Evolutionary conservation across 1,284 basidiomycete species (phyloP).

Genomic region (Thelephora terrestris): DNA sequence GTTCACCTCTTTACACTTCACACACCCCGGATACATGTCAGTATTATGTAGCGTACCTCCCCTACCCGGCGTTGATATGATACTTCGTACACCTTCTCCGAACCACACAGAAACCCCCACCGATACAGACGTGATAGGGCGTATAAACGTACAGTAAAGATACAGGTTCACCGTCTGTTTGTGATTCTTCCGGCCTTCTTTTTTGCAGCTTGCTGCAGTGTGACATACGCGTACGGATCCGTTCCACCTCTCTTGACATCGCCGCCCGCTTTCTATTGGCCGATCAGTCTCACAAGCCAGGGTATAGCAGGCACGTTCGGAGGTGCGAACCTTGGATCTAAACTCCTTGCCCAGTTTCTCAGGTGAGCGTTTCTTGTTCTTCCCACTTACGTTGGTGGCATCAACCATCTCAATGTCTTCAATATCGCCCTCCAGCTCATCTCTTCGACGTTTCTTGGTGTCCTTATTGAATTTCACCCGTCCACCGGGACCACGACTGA

Average conservation of each 20-base stretch:
- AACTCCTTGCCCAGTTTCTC: slow-evolving; percentile 78
- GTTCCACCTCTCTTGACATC: slow-evolving; percentile 82
- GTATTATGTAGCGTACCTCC: too few species aligned
- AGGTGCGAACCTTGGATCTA: slow-evolving; percentile 61
- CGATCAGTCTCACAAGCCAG: slow-evolving; percentile 1
- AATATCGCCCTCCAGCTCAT: slow-evolving; percentile 45
- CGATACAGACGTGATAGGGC: too few species aligned
- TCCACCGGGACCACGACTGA: slow-evolving; percentile 76
- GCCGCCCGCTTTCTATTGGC: slow-evolving; percentile 74
- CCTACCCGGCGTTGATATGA: too few species aligned
- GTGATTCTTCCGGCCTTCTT: slow-evolving; percentile 26
- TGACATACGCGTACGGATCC: slow-evolving; percentile 90
- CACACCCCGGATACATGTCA: too few species aligned
- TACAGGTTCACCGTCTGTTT: not conserved
- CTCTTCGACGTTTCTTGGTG: slow-evolving; percentile 78
- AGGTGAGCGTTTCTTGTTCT: slow-evolving; percentile 49
- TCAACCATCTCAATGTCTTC: slow-evolving; percentile 70
- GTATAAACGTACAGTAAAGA: too few species aligned
- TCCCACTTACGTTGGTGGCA: slow-evolving; percentile 33
- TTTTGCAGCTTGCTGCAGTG: slow-evolving; percentile 76
- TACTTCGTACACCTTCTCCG: too few species aligned
- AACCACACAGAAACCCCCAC: too few species aligned
- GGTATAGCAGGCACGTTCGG: not conserved
- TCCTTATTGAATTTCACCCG: slow-evolving; percentile 95
- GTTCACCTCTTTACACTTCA: too few species aligned